Evolutionary conservation across 257 asterid species (phyloP), one percentile per base, ranked within the genome.

Genomic region (Rubia yunnanensis): DNA sequence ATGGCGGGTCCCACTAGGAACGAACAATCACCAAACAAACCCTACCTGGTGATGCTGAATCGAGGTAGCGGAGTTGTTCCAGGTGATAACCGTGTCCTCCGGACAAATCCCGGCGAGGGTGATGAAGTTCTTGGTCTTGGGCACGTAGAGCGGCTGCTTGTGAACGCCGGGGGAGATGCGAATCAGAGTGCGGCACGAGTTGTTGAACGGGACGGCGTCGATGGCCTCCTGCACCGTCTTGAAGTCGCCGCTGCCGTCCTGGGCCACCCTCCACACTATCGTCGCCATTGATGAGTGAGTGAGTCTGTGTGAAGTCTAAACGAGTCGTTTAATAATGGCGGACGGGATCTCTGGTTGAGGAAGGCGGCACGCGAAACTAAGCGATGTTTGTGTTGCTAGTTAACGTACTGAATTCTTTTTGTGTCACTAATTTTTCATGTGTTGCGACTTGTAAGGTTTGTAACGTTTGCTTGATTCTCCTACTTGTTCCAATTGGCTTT

Each of bases 141-240:
- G 87, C 22, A 92, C 87, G 73, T 92, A 92, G 13, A 92, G 44
- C 6, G 96, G 97, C 83, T 86, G 96, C 18, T 74, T 77, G 66
- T 92, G 88, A 7, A 86, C 78, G 5, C 99, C 99, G 0, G 96
- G 97, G 8, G 88, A 75, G 60, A 92, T 76, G 0, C 95, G 88
- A 69, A 92, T 89, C 70, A 89, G 81, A 8, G 86, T 82, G 20
- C 99, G 94, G 24, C 81, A 64, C 44, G 86, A 81, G 78, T 92
- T 92, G 71, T 83, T 56, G 14, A 92, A 76, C 6, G 99, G 97
- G 48, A 92, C 92, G 11, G 84, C 80, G 78, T 89, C 99, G 23
- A 92, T 80, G 49, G 97, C 99, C n/a, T 92, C 99, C 85, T 92
- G 99, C 65, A 92, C 95, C 10, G 90, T 86, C 30, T 73, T 60